Evolutionary conservation across 495 filamentous ascomycete genomes (phyloP).

Genomic region (Neurospora tetrasperma): DNA sequence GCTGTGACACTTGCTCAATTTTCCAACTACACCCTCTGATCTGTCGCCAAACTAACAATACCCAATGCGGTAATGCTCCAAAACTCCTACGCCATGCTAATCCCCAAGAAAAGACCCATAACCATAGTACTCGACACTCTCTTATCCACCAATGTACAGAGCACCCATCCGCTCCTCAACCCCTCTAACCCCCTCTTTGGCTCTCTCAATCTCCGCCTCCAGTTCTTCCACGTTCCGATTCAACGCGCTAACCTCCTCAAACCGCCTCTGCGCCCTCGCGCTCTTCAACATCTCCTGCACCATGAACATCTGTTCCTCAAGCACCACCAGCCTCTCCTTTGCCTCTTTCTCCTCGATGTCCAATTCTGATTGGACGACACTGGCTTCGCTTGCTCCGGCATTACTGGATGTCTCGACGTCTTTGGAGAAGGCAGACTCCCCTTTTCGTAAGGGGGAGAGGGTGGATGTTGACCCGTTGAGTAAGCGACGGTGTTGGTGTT

Average conservation of each 20-base stretch:
- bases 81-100: background rate
- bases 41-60: background rate
- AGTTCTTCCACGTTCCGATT: slow-evolving; percentile 77
- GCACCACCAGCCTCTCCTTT: slow-evolving; percentile 71
- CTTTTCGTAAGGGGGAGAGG: slow-evolving; percentile 32
- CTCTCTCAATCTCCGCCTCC: slow-evolving; percentile 65
- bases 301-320: slow-evolving; percentile 92
- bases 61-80: background rate
- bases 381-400: slow-evolving; percentile 41
- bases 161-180: slow-evolving; percentile 46
- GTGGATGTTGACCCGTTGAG: slow-evolving; percentile 14
- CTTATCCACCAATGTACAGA: slow-evolving; percentile 25
- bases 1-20: background rate
- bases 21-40: background rate
- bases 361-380: slow-evolving; percentile 57
- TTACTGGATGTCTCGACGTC: slow-evolving; percentile 50
- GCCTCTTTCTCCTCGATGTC: slow-evolving; percentile 83
- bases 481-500: slow-evolving; percentile 28
- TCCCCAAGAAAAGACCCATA: background rate
- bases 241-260: slow-evolving; percentile 80
- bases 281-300: slow-evolving; percentile 80
- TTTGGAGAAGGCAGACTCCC: slow-evolving; percentile 33
- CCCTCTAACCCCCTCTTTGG: slow-evolving; percentile 42
- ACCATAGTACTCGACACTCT: background rate
- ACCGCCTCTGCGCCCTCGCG: slow-evolving; percentile 69